Evolutionary conservation across 768 basidiomycete species (phyloP).

Genomic region (Macrolepiota dolichaula): DNA sequence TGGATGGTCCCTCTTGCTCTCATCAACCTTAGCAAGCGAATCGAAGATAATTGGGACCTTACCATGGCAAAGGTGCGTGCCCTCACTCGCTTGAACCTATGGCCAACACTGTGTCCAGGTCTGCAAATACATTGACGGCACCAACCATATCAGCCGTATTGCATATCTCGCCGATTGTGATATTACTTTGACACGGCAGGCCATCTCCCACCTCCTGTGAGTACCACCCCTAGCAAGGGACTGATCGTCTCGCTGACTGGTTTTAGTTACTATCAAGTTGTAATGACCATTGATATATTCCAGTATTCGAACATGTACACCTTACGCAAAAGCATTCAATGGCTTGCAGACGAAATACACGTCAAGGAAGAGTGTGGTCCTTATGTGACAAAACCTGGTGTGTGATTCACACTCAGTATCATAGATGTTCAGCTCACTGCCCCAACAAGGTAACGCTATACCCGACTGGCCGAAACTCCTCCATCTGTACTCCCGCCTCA

Average conservation of each 20-base stretch:
- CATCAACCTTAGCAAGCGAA: constrained; percentile 74
- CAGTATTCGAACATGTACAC: constrained; percentile 99
- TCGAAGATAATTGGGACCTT: constrained; percentile 94
- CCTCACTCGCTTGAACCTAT: neutral
- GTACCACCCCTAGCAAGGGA: constrained; percentile 20
- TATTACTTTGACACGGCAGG: constrained; percentile 73
- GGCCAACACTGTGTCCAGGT: constrained; percentile 40
- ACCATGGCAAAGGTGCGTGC: constrained; percentile 76
- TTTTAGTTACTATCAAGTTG: constrained; percentile 87
- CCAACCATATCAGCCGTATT: constrained; percentile 87
- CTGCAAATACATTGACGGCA: constrained; percentile 81
- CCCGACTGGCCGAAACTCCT: constrained; percentile 89
- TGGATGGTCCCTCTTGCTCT: constrained; percentile 96
- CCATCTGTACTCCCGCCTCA: constrained; percentile 81
- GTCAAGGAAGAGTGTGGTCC: constrained; percentile 89
- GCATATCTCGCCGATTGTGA: constrained; percentile 91
- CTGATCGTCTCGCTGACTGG: neutral
- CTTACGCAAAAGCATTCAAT: constrained; percentile 79
- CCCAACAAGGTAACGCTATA: constrained; percentile 44
- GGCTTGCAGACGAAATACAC: constrained; percentile 80
- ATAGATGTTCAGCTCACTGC: constrained; percentile 3
- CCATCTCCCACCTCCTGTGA: constrained; percentile 90
- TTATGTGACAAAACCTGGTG: constrained; percentile 82
- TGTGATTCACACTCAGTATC: constrained; percentile 11
- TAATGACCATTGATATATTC: constrained; percentile 96